Conservation (phyloP, 352 stramenopile genomes). For the Peronosclerospora sorghi region DNA sequence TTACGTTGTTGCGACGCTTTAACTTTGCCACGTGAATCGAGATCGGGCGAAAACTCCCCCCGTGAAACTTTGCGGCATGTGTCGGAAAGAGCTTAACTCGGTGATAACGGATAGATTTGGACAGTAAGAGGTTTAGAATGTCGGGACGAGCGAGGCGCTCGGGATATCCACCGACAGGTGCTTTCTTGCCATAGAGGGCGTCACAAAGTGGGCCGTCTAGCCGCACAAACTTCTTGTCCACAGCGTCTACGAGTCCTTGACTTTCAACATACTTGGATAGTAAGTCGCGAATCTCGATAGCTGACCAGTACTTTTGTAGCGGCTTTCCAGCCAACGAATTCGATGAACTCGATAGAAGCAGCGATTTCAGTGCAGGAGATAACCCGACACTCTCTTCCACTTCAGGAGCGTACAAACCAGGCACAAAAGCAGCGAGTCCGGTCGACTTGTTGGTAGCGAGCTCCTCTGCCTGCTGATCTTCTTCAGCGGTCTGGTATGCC, state of each 20-base stretch:
- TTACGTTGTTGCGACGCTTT: slow-evolving; percentile 65
- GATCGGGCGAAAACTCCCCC: slow-evolving; percentile 45
- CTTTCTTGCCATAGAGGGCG: slow-evolving; percentile 62
- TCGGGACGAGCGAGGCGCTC: slow-evolving; percentile 46
- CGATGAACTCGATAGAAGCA: slow-evolving; percentile 27
- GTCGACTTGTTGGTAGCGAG: slow-evolving; percentile 25
- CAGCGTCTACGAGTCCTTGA: slow-evolving; percentile 37
- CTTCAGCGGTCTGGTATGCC: slow-evolving; percentile 41
- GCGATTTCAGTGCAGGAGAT: slow-evolving; percentile 37
- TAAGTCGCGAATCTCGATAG: slow-evolving; percentile 42
- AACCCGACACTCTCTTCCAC: slow-evolving; percentile 59
- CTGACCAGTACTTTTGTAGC: slow-evolving; percentile 41
- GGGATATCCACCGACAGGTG: slow-evolving; percentile 42
- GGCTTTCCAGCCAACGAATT: slow-evolving; percentile 10
- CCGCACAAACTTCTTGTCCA: slow-evolving; percentile 58
- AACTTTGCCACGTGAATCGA: slow-evolving; percentile 51
- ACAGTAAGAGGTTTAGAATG: slow-evolving; percentile 34
- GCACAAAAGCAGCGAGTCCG: slow-evolving; percentile 30
- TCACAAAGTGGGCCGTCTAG: slow-evolving; percentile 60
- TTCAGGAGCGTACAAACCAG: slow-evolving; percentile 50
- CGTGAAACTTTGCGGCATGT: slow-evolving; percentile 52
- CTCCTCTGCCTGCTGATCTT: slow-evolving; percentile 38
- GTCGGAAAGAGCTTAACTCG: slow-evolving; percentile 57
- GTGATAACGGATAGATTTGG: slow-evolving; percentile 62
- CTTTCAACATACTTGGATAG: slow-evolving; percentile 52